These are phyloP conservation scores for Coprinellus aureogranulatus DNA, from an alignment of 768 basidiomycete species.

Conservation along the genomic window DNA sequence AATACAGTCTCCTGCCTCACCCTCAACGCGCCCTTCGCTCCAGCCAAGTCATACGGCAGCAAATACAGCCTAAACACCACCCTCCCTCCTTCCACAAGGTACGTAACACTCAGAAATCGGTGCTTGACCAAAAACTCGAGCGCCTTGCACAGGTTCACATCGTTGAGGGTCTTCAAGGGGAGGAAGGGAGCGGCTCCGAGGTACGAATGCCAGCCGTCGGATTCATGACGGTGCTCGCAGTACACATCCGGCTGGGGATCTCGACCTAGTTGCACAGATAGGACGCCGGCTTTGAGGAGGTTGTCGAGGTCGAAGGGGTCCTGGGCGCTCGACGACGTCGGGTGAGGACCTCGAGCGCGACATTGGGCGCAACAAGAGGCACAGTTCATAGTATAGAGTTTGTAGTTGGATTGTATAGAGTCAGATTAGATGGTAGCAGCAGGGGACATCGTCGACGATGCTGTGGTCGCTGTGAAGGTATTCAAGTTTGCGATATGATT, in stretches of 20 bases:
- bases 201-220: slow-evolving; percentile 59
- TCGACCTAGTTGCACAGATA: slow-evolving; percentile 30
- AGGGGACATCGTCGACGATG: neutral
- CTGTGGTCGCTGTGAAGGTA: neutral
- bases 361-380: slow-evolving; percentile 36
- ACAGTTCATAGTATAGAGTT: slow-evolving; percentile 14
- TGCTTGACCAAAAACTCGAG: slow-evolving; percentile 56
- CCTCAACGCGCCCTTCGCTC: slow-evolving; percentile 48
- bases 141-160: slow-evolving; percentile 31
- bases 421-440: neutral
- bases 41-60: slow-evolving; percentile 63
- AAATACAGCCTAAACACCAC: slow-evolving; percentile 61
- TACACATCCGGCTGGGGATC: slow-evolving; percentile 23
- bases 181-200: slow-evolving; percentile 25
- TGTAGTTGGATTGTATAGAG: neutral
- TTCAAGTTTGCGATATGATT: too few relatives aligned
- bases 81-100: slow-evolving; percentile 22
- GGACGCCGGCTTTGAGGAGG: slow-evolving; percentile 47
- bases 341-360: slow-evolving; percentile 2
- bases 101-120: slow-evolving; percentile 56
- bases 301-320: slow-evolving; percentile 34
- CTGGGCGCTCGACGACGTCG: slow-evolving; percentile 11
- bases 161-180: slow-evolving; percentile 30
- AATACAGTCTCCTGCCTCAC: slow-evolving; percentile 39
- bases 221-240: slow-evolving; percentile 38